Conservation (phyloP, 2,329 filamentous ascomycete species). For the Thermothelomyces thermophilus region DNA sequence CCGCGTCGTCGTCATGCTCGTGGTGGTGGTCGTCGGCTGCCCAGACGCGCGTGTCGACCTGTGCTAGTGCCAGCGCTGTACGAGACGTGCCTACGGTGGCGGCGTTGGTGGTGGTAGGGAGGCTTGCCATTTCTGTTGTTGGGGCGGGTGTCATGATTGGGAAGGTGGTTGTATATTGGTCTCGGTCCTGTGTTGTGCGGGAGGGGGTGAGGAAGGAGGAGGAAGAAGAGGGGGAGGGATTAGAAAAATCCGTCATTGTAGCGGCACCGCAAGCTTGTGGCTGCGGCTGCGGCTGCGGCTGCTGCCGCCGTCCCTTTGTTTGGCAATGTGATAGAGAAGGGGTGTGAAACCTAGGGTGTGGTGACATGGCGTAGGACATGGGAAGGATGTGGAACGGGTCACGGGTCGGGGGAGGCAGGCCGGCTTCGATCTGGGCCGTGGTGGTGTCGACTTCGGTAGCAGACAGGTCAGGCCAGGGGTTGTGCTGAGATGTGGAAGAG, state of each 20-base stretch:
- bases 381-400: conserved; percentile 5
- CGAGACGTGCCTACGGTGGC: background rate
- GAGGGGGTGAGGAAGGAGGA: too few species aligned
- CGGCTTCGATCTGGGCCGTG: conserved; percentile 6
- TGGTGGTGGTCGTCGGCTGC: background rate
- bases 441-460: conserved; percentile 10
- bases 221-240: background rate
- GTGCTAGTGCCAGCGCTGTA: background rate
- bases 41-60: conserved; percentile 16
- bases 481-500: conserved; percentile 2
- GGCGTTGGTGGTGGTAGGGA: background rate
- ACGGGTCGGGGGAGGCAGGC: background rate
- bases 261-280: background rate
- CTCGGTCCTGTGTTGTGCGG: background rate
- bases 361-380: background rate
- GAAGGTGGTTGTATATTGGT: background rate
- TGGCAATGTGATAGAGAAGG: background rate
- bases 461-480: conserved; percentile 24
- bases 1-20: background rate
- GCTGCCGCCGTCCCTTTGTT: background rate
- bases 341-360: background rate
- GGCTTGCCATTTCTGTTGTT: background rate
- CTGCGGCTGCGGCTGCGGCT: background rate
- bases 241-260: too few species aligned
- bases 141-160: background rate